Evolutionary conservation across 148 eudicot genomes (phyloP).

Genomic region (Polygonum aviculare): DNA sequence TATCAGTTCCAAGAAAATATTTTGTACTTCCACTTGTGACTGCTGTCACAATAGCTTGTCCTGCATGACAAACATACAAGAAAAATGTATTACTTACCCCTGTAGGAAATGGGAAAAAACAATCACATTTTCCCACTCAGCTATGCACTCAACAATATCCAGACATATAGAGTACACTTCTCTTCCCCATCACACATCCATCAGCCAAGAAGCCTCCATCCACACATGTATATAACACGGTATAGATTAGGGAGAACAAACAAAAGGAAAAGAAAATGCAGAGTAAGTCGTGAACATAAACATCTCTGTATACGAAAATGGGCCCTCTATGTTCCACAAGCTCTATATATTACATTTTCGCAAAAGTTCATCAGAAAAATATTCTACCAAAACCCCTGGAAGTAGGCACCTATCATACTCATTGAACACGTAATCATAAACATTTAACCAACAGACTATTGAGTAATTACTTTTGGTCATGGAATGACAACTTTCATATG

Average conservation of each 20-base stretch:
- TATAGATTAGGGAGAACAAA: background rate
- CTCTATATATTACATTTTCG: background rate
- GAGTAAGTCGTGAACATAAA: background rate
- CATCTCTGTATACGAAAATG: background rate
- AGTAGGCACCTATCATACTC: background rate
- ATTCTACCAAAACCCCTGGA: background rate
- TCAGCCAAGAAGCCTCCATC: background rate
- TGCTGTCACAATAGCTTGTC: conserved; percentile 69
- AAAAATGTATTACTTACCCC: background rate
- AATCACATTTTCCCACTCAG: background rate
- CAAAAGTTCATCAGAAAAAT: background rate
- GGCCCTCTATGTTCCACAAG: background rate
- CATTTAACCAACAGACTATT: background rate
- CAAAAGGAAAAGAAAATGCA: background rate
- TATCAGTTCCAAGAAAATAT: conserved; percentile 91
- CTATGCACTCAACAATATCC: background rate
- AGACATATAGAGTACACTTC: background rate
- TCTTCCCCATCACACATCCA: background rate
- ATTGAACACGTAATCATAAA: background rate
- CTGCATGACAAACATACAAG: conserved; percentile 22
- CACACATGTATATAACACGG: background rate
- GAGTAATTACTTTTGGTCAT: background rate
- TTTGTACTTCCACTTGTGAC: conserved; percentile 81
- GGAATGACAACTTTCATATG: background rate
- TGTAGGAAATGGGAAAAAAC: background rate